These are phyloP conservation scores for Royoungia palumana DNA, from an alignment of 768 basidiomycete genomes.

Conservation along the genomic window DNA sequence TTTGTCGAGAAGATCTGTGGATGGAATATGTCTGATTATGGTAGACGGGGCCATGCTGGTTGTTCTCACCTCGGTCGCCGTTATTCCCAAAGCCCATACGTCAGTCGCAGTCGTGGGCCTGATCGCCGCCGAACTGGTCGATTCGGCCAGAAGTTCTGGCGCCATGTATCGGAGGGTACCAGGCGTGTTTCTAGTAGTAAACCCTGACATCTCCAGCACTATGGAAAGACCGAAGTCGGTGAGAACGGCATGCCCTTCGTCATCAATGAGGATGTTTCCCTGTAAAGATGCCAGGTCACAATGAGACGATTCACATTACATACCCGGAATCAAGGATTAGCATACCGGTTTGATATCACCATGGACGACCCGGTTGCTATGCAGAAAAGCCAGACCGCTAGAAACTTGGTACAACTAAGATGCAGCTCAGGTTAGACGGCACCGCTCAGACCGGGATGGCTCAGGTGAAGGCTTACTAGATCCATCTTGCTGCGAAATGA, in stretches of 20 bases:
- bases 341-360: constrained; percentile 39
- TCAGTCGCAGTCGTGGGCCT: constrained; percentile 30
- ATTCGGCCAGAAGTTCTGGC: constrained; percentile 29
- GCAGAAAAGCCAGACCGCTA: constrained; percentile 24
- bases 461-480: constrained; percentile 12
- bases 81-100: constrained; percentile 38
- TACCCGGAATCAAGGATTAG: background rate
- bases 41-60: background rate
- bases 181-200: constrained; percentile 34
- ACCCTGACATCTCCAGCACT: constrained; percentile 34
- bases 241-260: constrained; percentile 30
- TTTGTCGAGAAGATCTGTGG: constrained; percentile 24
- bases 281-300: constrained; percentile 8
- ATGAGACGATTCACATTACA: background rate
- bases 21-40: background rate
- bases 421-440: background rate
- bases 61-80: constrained; percentile 32
- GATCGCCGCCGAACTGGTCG: constrained; percentile 11
- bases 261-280: constrained; percentile 37
- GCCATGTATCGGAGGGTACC: constrained; percentile 41
- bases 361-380: constrained; percentile 26
- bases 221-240: constrained; percentile 41
- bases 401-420: constrained; percentile 22
- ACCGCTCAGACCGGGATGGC: background rate
- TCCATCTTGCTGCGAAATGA: constrained; percentile 14